Conservation (phyloP, 306 rosid genomes). For the Citrullus mucosospermus region DNA sequence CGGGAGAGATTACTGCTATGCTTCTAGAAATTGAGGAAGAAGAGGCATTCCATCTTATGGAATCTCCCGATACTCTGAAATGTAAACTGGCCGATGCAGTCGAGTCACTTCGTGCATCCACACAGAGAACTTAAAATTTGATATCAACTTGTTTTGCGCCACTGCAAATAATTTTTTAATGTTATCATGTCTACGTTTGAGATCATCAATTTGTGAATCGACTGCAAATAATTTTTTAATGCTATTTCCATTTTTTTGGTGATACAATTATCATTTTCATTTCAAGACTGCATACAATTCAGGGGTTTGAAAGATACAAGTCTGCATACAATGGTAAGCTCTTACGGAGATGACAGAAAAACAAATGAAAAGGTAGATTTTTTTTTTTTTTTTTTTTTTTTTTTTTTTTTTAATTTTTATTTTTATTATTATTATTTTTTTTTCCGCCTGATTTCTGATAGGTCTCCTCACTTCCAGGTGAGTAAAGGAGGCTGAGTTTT, state of each 20-base stretch:
- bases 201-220: not conserved
- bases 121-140: not conserved
- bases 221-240: too few relatives aligned
- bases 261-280: not conserved
- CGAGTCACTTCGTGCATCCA: not conserved
- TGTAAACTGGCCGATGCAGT: constrained; percentile 2
- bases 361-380: not conserved
- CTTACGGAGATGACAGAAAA: not conserved
- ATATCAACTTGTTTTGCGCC: not conserved
- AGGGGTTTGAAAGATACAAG: not conserved
- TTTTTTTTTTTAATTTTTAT: not conserved
- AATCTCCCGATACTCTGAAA: constrained; percentile 6
- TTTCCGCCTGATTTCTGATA: not conserved
- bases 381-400: too few relatives aligned
- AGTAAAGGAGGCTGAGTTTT: constrained; percentile 38
- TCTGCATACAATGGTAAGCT: not conserved
- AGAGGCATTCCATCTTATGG: constrained; percentile 1
- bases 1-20: constrained; percentile 2
- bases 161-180: not conserved
- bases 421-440: not conserved
- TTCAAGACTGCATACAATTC: not conserved
- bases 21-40: constrained; percentile 4
- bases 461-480: constrained; percentile 39
- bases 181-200: not conserved
- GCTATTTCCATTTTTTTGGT: not conserved